Base-by-base conservation (phyloP, 2,329 filamentous ascomycete species). In the Aspergillus costaricaensis region DNA sequence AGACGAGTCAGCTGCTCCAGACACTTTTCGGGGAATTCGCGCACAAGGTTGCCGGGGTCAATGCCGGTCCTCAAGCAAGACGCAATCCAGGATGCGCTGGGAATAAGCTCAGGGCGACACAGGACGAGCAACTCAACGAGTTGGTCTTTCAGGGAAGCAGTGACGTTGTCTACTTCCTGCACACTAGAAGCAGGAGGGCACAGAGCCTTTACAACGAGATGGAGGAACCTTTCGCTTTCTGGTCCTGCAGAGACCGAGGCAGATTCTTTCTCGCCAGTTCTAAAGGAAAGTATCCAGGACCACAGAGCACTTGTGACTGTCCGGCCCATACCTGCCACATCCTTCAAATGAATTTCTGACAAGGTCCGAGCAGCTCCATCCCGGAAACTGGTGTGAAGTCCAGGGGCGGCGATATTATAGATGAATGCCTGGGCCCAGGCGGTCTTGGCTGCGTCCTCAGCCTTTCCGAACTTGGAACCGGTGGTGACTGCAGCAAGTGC, bases 391-490 rank as follows among this genome's bases (percentile, higher is more conserved):
- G 88, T 81, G 12, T 88, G 81, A 19, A 91, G 80, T 12, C 75
- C 80, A 14, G 85, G 78, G 1, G 88, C 87, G 49, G 88, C 87
- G 49, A 94, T 85, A 15, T 91, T 79, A 73, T 90, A 96, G n/a
- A 97, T 87, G 60, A 94, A 85, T 2, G 90, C 88, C 69, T 96
- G 91, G 14, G 91, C 88, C 95, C 94, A 99, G 15, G 88, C 86
- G 56, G 85, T 77, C 62, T 83, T 83, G n/a, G 85, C 80, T 41
- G 70, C 62, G 21, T 71, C 62, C 9, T 84, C 77, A 14, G 79
- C 78, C 4, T 79, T 73, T 12, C 82, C 78, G 27, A 84, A 80
- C 12, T 79, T 77, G 3, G 92, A 74, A 17, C 82, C 80, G 15
- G 81, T 73, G 15, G 87, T 83, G 15, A 89, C 78, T 25, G 87